Conservation (phyloP, 2,329 filamentous ascomycete genomes). For the Arthroderma sp. region DNA sequence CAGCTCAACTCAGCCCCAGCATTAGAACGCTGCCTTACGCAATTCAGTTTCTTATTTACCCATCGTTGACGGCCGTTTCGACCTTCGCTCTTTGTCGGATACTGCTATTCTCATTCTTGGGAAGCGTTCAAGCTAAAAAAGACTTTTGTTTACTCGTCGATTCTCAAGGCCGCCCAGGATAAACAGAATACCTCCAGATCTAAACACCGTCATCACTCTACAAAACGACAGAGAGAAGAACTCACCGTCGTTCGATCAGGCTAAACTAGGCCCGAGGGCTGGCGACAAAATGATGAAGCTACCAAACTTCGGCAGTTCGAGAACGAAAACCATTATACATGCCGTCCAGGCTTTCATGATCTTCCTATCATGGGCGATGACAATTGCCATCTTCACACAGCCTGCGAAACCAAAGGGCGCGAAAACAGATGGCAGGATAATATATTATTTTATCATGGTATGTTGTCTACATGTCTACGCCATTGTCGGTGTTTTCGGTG, state of each 20-base stretch:
- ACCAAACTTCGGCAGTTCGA: conserved; percentile 16
- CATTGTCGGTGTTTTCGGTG: background rate
- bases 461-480: background rate
- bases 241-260: background rate
- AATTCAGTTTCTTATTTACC: background rate
- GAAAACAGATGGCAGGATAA: conserved; percentile 43
- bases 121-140: background rate
- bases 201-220: no score
- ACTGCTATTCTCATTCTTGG: background rate
- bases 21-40: background rate
- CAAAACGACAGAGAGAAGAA: background rate
- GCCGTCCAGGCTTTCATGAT: conserved; percentile 43
- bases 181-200: background rate
- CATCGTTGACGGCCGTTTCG: background rate
- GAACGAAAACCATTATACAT: conserved; percentile 46
- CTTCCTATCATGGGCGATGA: conserved; percentile 47
- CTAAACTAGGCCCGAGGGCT: background rate
- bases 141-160: background rate
- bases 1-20: background rate
- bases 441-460: conserved; percentile 48
- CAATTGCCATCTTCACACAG: conserved; percentile 47
- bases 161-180: background rate
- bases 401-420: conserved; percentile 42
- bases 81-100: no score
- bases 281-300: conserved; percentile 12